Evolutionary conservation across 768 basidiomycete species (phyloP).

Genomic region (Scleroderma bovista): DNA sequence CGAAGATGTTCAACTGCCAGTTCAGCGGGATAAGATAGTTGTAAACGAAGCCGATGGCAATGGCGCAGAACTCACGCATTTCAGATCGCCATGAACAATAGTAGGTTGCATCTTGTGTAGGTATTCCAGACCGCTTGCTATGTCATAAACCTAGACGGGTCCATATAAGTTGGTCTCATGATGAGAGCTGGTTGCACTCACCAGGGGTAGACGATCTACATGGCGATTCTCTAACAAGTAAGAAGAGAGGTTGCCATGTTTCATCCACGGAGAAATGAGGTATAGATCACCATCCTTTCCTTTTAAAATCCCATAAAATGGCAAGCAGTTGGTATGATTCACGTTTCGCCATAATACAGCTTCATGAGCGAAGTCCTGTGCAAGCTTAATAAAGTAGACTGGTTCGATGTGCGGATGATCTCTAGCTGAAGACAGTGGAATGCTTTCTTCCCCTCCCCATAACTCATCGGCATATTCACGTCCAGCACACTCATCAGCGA

Average conservation of each 20-base stretch:
- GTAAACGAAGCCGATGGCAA: neutral
- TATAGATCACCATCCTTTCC: constrained; percentile 15
- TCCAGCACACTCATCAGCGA: no score
- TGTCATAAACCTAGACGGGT: constrained; percentile 29
- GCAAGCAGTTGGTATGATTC: constrained; percentile 23
- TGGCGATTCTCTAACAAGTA: constrained; percentile 25
- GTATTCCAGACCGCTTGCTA: constrained; percentile 34
- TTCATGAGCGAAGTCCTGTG: constrained; percentile 25
- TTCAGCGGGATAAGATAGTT: neutral
- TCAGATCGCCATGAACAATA: constrained; percentile 39
- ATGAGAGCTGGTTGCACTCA: constrained; percentile 12
- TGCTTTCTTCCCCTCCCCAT: no score
- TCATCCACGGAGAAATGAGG: no score
- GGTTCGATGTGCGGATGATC: no score
- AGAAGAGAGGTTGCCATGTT: constrained; percentile 8
- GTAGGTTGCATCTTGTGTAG: constrained; percentile 35
- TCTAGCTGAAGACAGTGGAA: no score
- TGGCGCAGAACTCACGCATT: constrained; percentile 29
- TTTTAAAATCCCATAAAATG: constrained; percentile 24
- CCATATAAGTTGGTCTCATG: neutral
- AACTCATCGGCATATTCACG: no score
- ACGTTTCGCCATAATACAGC: constrained; percentile 28
- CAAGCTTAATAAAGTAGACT: constrained; percentile 8
- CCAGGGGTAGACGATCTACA: constrained; percentile 28
- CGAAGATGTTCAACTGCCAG: constrained; percentile 23